A percentile compares a stretch with the other conserved stretches of the same genome.
phyloP scores from a whole-genome alignment of 2,329 filamentous ascomycete species.

The Aspergillus arachidicola region DNA sequence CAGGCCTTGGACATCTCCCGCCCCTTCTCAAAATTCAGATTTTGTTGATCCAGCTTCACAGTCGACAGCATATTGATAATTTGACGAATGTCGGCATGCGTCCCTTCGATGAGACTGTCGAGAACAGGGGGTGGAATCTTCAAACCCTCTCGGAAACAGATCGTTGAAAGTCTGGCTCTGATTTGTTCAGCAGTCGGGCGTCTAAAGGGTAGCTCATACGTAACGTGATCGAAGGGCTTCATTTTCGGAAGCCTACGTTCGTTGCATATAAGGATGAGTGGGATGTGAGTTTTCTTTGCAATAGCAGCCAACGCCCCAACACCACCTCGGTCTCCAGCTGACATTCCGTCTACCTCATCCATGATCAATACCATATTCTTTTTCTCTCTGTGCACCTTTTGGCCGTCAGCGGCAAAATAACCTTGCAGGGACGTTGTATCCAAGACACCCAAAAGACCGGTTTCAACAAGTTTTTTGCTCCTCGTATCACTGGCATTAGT shows the following conservation, averaged over 20 bases:
- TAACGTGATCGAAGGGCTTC: slow-evolving; percentile 91
- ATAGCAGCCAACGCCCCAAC: slow-evolving; percentile 92
- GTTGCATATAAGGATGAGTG: slow-evolving; percentile 97
- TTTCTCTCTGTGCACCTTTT: slow-evolving; percentile 76
- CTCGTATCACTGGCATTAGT: slow-evolving; percentile 94
- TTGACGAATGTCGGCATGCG: slow-evolving; percentile 92
- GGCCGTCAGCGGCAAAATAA: slow-evolving; percentile 83
- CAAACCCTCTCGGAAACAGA: slow-evolving; percentile 87
- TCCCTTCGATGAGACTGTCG: slow-evolving; percentile 92
- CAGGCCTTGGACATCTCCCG: slow-evolving; percentile 96
- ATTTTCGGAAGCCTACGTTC: slow-evolving; percentile 92
- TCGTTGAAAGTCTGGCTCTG: slow-evolving; percentile 88
- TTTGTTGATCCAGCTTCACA: slow-evolving; percentile 80
- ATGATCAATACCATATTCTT: slow-evolving; percentile 96
- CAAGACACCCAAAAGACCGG: slow-evolving; percentile 82
- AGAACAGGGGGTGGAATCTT: slow-evolving; percentile 82
- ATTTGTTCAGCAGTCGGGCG: slow-evolving; percentile 90
- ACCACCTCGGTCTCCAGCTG: slow-evolving; percentile 90
- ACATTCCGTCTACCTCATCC: slow-evolving; percentile 99
- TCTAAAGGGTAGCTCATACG: slow-evolving; percentile 83
- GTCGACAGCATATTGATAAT: slow-evolving; percentile 99
- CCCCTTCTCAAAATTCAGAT: slow-evolving; percentile 80
- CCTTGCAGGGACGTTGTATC: slow-evolving; percentile 91
- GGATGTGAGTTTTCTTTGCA: slow-evolving; percentile 92
- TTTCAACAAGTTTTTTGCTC: slow-evolving; percentile 94